Conservation (phyloP, 345 rosid genomes). For the Tarenaya hassleriana region DNA sequence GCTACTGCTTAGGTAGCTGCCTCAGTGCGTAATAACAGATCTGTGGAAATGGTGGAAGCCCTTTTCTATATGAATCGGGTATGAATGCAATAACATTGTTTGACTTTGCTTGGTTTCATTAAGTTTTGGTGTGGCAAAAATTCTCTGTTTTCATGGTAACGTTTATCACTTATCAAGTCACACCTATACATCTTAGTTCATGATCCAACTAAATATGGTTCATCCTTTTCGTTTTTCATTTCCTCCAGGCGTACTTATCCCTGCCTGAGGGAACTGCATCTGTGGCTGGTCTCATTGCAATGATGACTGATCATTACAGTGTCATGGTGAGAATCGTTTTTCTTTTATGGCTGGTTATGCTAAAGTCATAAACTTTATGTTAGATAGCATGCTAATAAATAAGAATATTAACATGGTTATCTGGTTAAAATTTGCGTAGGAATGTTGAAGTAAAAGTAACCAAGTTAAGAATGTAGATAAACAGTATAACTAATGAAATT, state of each 20-base stretch:
- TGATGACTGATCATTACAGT: conserved; percentile 94
- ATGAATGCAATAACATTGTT: conserved; percentile 15
- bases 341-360: conserved; percentile 6
- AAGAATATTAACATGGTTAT: neutral
- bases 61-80: conserved; percentile 81
- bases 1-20: conserved; percentile 52
- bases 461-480: neutral
- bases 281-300: conserved; percentile 84
- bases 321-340: conserved; percentile 48
- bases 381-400: no score
- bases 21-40: conserved; percentile 46
- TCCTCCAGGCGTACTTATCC: conserved; percentile 80
- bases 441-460: neutral
- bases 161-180: neutral
- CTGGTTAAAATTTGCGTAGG: conserved; percentile 6
- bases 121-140: neutral
- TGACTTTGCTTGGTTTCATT: neutral
- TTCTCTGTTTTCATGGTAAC: neutral
- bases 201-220: neutral
- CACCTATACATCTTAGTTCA: neutral
- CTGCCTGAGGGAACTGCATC: conserved; percentile 93
- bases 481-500: neutral
- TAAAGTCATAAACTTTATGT: neutral
- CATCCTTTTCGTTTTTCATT: conserved; percentile 9
- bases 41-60: conserved; percentile 85